Percentiles rank a stretch among this genome's conserved stretches.
These are phyloP conservation scores for Alternaria consortialis DNA, from an alignment of 2,329 filamentous ascomycete species.

Conservation along the genomic window DNA sequence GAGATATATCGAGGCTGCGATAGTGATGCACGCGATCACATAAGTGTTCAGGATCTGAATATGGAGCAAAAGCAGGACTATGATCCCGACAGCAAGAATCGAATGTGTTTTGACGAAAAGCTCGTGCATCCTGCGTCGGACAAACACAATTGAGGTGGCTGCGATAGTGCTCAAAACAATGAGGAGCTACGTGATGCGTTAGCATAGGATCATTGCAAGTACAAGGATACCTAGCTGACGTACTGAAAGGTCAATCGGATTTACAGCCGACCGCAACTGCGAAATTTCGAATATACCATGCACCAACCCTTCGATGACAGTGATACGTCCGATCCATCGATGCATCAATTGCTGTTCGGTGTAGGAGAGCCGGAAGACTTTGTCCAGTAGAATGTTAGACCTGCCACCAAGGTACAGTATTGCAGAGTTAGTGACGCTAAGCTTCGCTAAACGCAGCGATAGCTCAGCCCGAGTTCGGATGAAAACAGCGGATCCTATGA, in stretches of 20 bases:
- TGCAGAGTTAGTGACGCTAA: background rate
- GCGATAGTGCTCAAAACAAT: background rate
- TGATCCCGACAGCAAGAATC: background rate
- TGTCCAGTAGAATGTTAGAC: background rate
- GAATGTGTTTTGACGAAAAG: background rate
- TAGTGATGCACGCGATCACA: background rate
- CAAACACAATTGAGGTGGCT: background rate
- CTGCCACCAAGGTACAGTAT: conserved; percentile 4
- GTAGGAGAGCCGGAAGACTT: background rate
- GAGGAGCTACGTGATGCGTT: background rate
- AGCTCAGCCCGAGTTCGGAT: background rate
- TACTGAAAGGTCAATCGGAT: background rate
- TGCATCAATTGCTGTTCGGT: conserved; percentile 8
- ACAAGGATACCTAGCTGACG: background rate
- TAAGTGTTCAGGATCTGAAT: background rate
- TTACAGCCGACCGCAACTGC: background rate
- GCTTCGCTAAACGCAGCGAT: background rate
- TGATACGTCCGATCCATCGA: conserved; percentile 15
- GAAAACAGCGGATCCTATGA: background rate
- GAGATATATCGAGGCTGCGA: background rate
- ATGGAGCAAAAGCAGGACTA: conserved; percentile 3
- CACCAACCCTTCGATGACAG: background rate
- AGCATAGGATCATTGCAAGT: background rate
- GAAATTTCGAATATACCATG: background rate
- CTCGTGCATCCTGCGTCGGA: background rate